Evolutionary conservation across 2,329 filamentous ascomycete species (phyloP), one percentile per base, ranked within the genome.

Genomic region (Trichophyton mentagrophytes): DNA sequence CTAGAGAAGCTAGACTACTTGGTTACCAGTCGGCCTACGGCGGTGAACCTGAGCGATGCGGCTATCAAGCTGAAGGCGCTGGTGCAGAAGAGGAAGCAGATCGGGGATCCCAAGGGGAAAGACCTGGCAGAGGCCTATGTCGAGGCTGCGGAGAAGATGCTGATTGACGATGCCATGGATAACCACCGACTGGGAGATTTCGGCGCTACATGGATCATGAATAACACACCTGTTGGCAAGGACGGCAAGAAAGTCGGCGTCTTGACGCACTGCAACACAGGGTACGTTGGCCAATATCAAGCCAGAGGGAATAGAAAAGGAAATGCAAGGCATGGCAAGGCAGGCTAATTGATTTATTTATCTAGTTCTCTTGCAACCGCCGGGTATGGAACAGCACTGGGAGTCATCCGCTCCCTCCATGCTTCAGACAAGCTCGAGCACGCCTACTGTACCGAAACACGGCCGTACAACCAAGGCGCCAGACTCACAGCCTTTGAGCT

Each of bases 401-500:
- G 93, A 22, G 93, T 99, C 58, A 90, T 99, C 67, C 88, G 93
- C 61, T 89, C 88, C 3, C 79, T 99, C 3, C 83, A 89, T 69
- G 75, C 82, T 11, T 79, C 79, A 61, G 78, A 80, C 3, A 78
- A 83, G 5, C 80, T 99, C 25, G 80, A 85, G 64, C 91, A 90
- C 69, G 92, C 90, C 44, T 99, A 90, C 78, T 99, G 92, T 78
- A 96, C 92, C 57, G 93, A 99, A 77, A 99, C 93, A 2, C 83
- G 93, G 38, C 93, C 93, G 0, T 99, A 99, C 76, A 99, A 99
- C 77, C 93, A 99, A 77, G 93, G 93, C 60, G 95, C 91, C 58
- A 85, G 93, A 20, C 79, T 99, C 62, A 99, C 93, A 3, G 90
- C 93, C 6, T 99, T 95, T 72, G 93, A 99, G 76, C 83, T 99